Evolutionary conservation across 2,329 filamentous ascomycete species (phyloP), one percentile per base, ranked within the genome.

Genomic region (Penicillium freii): DNA sequence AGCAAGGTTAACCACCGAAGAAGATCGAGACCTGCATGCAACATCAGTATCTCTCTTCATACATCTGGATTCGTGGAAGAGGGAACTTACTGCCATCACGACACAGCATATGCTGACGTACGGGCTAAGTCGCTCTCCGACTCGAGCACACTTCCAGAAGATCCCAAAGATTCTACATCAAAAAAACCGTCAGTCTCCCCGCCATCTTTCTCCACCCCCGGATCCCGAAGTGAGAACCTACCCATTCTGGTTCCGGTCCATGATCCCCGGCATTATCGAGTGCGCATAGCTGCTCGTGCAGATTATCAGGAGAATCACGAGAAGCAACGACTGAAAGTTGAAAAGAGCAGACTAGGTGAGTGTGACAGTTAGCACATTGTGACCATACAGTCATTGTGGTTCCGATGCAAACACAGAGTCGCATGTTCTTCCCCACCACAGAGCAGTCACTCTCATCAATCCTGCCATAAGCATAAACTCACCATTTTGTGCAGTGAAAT

Each of bases 251-350:
- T 96, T 94, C 51, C 90, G 84, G 77, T 97, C 93, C 79, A 99
- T 90, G 68, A 96, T 88, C 5, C 88, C 84, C 0, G 94, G 93
- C 71, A 94, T 90, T 62, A 96, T 86, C 69, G 90, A 89, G 80
- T 97, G 94, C 56, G 92, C 84, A 78, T 99, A 97, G 61, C 94
- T 87, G 76, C 90, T 92, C 56, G 94, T 97, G 84, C 94, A 99
- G 72, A 97, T 95, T 67, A 95, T 86, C 66, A 99, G 88, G 51
- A 99, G 87, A 69, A 99, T 87, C 66, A 97, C 93, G 69, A 97
- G 86, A 68, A 99, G 85, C 67, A 97, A 89, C 58, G 92, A 96
- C 77, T 97, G 92, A 81, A 99, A 97, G 80, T 97, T 97, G 87
- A 99, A 97, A 71, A 99, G 88, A 54, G 94, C 94, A 58, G 94